Evolutionary conservation across 768 basidiomycete species (phyloP), one percentile per base, ranked within the genome.

Genomic region (Serendipita sp.): DNA sequence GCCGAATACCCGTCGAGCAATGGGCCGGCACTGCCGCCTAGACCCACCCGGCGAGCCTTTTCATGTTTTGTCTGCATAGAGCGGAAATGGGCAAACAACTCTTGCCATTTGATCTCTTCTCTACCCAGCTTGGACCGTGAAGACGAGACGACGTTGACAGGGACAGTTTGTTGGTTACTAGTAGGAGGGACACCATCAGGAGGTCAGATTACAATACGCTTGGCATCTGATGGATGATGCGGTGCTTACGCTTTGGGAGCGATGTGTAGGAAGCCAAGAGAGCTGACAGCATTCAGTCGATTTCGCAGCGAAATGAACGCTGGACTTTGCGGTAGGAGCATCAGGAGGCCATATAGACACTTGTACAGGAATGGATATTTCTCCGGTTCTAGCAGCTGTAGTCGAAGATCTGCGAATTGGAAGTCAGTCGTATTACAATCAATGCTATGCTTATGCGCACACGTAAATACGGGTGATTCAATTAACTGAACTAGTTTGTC

Each of bases 401-500:
- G 76, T 14, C 96, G 90, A 13, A 88, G 77, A 72, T 88, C 88
- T 90, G 65, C 43, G 26, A 16, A 43, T 64, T 42, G n/a, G 7
- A n/a, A 48, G 17, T 44, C 16, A 28, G 38, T 38, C 14, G 38
- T 14, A 38, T 7, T 38, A 14, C 38, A 38, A 7, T 38, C 24
- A 20, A 42, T 38, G 16, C 42, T 33, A 24, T n/a, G n/a, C 30
- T 26, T 33, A 20, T 17, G 72, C 81, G 70, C 69, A 93, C 96
- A 96, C 60, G 96, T 99, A 72, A 99, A 99, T 7, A 98, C 94
- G 0, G 96, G 96, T 0, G 91, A 95, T 72, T 99, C 96, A 64
- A 99, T 94, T 1, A 99, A 79, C 71, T 98, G 95, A 9, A 99
- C 96, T 5, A 99, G 81, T 70, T 96, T 97, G 75, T 98, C 96